These are phyloP conservation scores for Neofusicoccum sp. DNA, from an alignment of 2,329 filamentous ascomycete species.

Conservation along the genomic window DNA sequence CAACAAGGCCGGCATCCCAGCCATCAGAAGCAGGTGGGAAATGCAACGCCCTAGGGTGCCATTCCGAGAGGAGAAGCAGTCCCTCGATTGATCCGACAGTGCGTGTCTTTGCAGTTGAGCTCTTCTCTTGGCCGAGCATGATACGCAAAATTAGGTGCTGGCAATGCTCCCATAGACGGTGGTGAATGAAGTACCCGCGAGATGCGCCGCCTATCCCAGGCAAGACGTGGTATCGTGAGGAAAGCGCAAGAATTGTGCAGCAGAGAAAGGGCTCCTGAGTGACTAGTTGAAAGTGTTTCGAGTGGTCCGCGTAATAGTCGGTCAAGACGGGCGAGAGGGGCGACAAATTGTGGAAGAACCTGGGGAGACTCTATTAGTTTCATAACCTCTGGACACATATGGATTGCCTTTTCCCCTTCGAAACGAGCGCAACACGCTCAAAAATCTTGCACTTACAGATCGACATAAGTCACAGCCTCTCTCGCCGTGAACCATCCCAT, in stretches of 20 bases:
- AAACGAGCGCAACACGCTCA: too few relatives aligned
- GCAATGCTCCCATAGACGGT: slow-evolving; percentile 55
- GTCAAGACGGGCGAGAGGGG: slow-evolving; percentile 52
- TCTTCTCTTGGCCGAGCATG: slow-evolving; percentile 55
- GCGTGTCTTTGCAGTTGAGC: slow-evolving; percentile 49
- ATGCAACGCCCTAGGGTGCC: slow-evolving; percentile 56
- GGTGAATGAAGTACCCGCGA: slow-evolving; percentile 53
- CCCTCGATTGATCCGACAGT: slow-evolving; percentile 55
- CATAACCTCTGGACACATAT: too few relatives aligned
- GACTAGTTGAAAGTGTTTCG: slow-evolving; percentile 49
- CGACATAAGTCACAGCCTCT: slow-evolving; percentile 54
- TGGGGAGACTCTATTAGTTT: too few relatives aligned
- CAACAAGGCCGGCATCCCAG: slow-evolving; percentile 55
- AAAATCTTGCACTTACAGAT: slow-evolving; percentile 36
- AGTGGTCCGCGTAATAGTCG: slow-evolving; percentile 50
- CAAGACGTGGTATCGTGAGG: slow-evolving; percentile 49
- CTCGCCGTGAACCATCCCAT: slow-evolving; percentile 57
- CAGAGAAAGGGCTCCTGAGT: slow-evolving; percentile 54
- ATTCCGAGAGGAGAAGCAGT: slow-evolving; percentile 55
- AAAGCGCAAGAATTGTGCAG: slow-evolving; percentile 55
- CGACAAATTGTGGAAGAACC: slow-evolving; percentile 51
- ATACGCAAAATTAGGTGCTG: slow-evolving; percentile 54
- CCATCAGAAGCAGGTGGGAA: slow-evolving; percentile 55
- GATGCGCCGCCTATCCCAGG: slow-evolving; percentile 43
- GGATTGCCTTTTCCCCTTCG: too few relatives aligned